Evolutionary conservation across 2,329 filamentous ascomycete species (phyloP).

Genomic region (Hypoxylon sp.): DNA sequence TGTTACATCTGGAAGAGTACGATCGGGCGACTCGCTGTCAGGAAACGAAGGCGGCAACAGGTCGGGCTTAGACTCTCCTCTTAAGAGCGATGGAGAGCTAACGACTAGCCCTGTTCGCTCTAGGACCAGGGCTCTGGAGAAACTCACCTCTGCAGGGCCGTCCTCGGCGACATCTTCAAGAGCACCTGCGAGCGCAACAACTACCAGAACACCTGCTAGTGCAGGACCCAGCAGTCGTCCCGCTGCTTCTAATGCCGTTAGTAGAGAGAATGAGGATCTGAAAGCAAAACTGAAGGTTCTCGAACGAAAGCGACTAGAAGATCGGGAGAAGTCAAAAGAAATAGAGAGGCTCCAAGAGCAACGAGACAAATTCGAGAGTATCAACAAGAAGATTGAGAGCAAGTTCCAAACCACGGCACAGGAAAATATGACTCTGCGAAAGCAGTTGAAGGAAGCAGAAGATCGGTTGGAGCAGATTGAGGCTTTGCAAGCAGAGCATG

Average conservation of each 20-base stretch:
- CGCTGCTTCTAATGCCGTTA: constrained; percentile 62
- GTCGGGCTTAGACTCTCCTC: constrained; percentile 59
- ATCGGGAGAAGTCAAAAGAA: constrained; percentile 84
- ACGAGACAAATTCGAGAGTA: constrained; percentile 80
- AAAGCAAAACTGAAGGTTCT: constrained; percentile 88
- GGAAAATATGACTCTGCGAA: constrained; percentile 81
- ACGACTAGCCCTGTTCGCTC: constrained; percentile 64
- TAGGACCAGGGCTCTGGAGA: constrained; percentile 66
- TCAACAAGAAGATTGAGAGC: constrained; percentile 90
- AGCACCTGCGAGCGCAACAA: constrained; percentile 47
- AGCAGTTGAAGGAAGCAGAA: constrained; percentile 82
- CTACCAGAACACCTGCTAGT: constrained; percentile 47
- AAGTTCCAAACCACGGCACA: constrained; percentile 89
- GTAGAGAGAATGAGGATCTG: constrained; percentile 84
- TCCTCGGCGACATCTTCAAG: constrained; percentile 53
- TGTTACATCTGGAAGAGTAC: constrained; percentile 56
- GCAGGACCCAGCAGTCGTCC: constrained; percentile 54
- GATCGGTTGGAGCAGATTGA: constrained; percentile 76
- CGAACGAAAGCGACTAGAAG: constrained; percentile 87
- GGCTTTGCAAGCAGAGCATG: constrained; percentile 83
- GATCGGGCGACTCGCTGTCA: constrained; percentile 62
- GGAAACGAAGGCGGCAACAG: constrained; percentile 57
- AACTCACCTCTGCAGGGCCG: constrained; percentile 56
- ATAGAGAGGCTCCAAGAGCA: constrained; percentile 82
- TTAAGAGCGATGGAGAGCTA: constrained; percentile 65